Evolutionary conservation across 306 rosid species (phyloP), one percentile per base, ranked within the genome.

Genomic region (Rubus parviflorus): DNA sequence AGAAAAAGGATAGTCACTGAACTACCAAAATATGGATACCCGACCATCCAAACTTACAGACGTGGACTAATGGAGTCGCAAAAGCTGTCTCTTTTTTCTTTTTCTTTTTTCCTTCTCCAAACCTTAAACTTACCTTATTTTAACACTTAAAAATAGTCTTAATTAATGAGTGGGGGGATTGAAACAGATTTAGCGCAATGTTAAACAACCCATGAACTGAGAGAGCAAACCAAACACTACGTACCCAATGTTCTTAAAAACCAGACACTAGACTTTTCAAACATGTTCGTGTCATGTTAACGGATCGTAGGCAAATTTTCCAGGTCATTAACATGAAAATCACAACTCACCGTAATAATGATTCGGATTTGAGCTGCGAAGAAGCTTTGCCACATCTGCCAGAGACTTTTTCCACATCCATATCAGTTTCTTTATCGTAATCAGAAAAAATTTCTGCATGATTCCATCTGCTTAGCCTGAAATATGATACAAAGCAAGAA

Each of bases 381-480:
- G 20, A 17, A 75, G 87, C 77, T 64, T 83, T 91, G 73, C 85
- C 72, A 80, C 68, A 81, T 65, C 20, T 76, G 69, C 81, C 70
- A 57, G 80, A 77, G 62, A 70, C 81, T 70, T 86, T 67, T 74
- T 74, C 82, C 76, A 77, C 67, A 22, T 85, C 85, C 86, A 82
- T 68, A 79, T 85, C 81, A 4, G 74, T 81, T 74, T 90, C 96
- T 17, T 83, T 94, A 45, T 88, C 89, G 71, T 85, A 81, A 76
- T 90, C 94, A 12, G 98, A 92, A 79, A 92, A 94, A 11, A 94
- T 53, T 16, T 73, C 84, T 20, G 97, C 86, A 77, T 94, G 90
- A 81, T 94, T 90, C 96, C 97, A 90, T 77, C 79, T 81, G 62
- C 96, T 91, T 67, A 65, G 83, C 94, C 98, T 87, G 87, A 65